These are phyloP conservation scores for Populus trichocarpa DNA, from an alignment of 441 rosid species.

Conservation along the genomic window DNA sequence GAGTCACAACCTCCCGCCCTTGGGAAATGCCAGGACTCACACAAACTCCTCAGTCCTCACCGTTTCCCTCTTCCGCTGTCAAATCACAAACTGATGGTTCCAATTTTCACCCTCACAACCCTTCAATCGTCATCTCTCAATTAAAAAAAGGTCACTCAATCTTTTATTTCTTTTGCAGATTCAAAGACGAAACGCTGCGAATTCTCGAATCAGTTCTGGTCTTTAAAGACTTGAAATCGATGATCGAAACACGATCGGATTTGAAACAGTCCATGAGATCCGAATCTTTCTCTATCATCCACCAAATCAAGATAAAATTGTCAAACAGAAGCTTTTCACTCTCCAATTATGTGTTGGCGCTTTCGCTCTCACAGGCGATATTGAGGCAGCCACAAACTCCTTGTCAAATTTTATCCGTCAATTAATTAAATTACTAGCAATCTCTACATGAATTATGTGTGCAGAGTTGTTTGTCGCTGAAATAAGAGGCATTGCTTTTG, in stretches of 20 bases:
- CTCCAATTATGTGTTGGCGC: slow-evolving; percentile 71
- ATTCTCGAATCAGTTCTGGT: slow-evolving; percentile 52
- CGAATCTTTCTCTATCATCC: slow-evolving; percentile 36
- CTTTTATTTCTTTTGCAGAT: slow-evolving; percentile 34
- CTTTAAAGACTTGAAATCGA: slow-evolving; percentile 45
- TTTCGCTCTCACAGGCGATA: slow-evolving; percentile 67
- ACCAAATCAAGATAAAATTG: slow-evolving; percentile 35
- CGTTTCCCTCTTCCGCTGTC: slow-evolving; percentile 41
- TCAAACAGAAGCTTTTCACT: slow-evolving; percentile 50
- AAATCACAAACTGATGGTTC: slow-evolving; percentile 46
- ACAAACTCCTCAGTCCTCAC: slow-evolving; percentile 13
- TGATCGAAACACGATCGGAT: slow-evolving; percentile 33
- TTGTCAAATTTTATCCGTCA: not conserved
- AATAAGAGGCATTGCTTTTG: slow-evolving; percentile 64
- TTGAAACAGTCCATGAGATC: slow-evolving; percentile 49
- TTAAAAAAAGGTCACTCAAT: not conserved
- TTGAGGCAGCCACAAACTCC: slow-evolving; percentile 34
- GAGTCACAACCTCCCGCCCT: not conserved
- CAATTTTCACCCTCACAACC: not conserved
- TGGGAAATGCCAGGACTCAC: slow-evolving; percentile 29
- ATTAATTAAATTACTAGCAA: not conserved
- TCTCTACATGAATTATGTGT: not conserved
- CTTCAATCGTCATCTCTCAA: not conserved
- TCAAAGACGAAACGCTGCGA: slow-evolving; percentile 51
- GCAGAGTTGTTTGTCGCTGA: slow-evolving; percentile 70